These are phyloP conservation scores for Colletotrichum falcatum DNA, from an alignment of 2,329 filamentous ascomycete species.

Conservation along the genomic window DNA sequence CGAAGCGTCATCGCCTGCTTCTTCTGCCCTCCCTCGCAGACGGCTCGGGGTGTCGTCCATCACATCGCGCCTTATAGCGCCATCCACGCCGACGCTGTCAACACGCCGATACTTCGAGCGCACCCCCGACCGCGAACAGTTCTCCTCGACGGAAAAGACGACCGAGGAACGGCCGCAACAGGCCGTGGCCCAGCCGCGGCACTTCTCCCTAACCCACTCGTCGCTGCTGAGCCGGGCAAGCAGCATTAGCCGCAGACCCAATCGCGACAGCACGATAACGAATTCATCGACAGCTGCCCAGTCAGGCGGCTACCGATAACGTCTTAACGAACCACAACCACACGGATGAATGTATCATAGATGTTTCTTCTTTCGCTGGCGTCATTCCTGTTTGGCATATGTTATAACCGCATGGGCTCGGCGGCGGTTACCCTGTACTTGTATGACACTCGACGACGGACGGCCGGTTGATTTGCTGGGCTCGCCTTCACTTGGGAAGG, in stretches of 20 bases:
- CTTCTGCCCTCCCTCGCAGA: constrained; percentile 65
- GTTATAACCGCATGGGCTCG: constrained; percentile 36
- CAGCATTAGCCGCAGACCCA: constrained; percentile 59
- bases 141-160: constrained; percentile 51
- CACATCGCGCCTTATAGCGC: constrained; percentile 58
- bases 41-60: constrained; percentile 63
- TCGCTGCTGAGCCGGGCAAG: constrained; percentile 57
- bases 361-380: constrained; percentile 40
- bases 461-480: constrained; percentile 34
- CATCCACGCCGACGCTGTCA: constrained; percentile 53
- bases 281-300: constrained; percentile 55
- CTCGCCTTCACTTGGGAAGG: constrained; percentile 18
- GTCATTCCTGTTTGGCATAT: constrained; percentile 40
- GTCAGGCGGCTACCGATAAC: constrained; percentile 59
- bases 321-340: constrained; percentile 47
- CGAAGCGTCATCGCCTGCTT: constrained; percentile 49
- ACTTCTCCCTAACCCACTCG: constrained; percentile 58
- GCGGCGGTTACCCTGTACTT: constrained; percentile 33
- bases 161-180: constrained; percentile 56
- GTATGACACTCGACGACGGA: constrained; percentile 40
- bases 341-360: constrained; percentile 43
- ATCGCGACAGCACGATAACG: constrained; percentile 58
- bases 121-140: constrained; percentile 55
- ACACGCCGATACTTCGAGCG: constrained; percentile 64
- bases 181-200: constrained; percentile 46